phyloP scores from a whole-genome alignment of 2,329 filamentous ascomycete species.

The Botryotinia calthae region DNA sequence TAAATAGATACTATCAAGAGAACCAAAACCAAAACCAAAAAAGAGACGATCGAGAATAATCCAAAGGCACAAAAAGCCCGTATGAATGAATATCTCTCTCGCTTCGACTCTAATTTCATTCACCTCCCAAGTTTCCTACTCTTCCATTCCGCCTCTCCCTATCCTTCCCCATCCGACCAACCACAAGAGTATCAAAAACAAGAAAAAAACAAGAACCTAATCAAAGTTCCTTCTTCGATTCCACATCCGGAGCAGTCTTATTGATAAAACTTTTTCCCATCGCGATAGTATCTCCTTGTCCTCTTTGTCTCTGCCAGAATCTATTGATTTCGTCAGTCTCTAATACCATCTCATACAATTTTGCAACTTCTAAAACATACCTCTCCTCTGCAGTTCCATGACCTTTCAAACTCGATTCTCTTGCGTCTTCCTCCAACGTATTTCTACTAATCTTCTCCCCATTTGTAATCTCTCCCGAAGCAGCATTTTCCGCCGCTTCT shows the following conservation, averaged over 20 bases:
- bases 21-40: neutral
- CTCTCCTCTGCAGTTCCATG: conserved; percentile 54
- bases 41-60: neutral
- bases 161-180: neutral
- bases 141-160: neutral
- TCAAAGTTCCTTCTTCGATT: conserved; percentile 27
- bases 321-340: conserved; percentile 13
- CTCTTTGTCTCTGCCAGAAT: conserved; percentile 59
- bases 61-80: neutral
- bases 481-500: conserved; percentile 50
- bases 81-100: neutral
- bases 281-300: conserved; percentile 56
- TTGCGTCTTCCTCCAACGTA: conserved; percentile 62
- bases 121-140: neutral
- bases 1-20: neutral
- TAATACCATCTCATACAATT: neutral
- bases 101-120: neutral
- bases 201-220: neutral
- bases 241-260: conserved; percentile 37
- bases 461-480: conserved; percentile 47
- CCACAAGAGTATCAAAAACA: neutral
- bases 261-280: conserved; percentile 55
- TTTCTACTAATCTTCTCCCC: conserved; percentile 63
- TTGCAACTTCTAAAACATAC: conserved; percentile 34
- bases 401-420: conserved; percentile 49